A percentile compares a stretch with the other conserved stretches of the same genome.
These are phyloP conservation scores for Neurospora sp. DNA, from an alignment of 2,329 filamentous ascomycete genomes.

Conservation along the genomic window DNA sequence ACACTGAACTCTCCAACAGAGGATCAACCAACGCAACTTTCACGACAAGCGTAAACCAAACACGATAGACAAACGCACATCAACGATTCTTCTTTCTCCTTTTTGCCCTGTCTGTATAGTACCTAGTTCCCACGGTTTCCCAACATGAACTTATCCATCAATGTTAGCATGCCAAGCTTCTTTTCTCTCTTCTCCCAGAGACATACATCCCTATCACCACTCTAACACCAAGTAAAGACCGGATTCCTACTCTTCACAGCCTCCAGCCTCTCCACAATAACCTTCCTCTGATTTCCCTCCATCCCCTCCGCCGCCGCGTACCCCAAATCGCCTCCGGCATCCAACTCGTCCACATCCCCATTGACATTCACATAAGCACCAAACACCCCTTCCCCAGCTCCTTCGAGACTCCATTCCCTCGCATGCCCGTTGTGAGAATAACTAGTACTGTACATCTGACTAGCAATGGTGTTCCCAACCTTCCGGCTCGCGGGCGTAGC, in stretches of 20 bases:
- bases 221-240: conserved; percentile 92
- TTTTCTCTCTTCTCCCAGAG: not conserved
- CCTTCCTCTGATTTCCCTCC: conserved; percentile 83
- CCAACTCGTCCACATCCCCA: conserved; percentile 63
- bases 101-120: not conserved
- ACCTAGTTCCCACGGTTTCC: not conserved
- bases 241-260: conserved; percentile 92
- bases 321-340: conserved; percentile 67
- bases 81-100: not conserved
- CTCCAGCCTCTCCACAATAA: conserved; percentile 93
- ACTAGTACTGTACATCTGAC: conserved; percentile 35
- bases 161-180: not conserved
- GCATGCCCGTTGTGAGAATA: not conserved
- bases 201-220: not conserved
- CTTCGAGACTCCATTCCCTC: not conserved
- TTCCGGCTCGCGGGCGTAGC: conserved; percentile 37
- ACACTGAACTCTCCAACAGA: not conserved
- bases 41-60: not conserved
- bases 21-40: not conserved
- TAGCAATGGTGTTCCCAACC: conserved; percentile 40
- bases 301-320: conserved; percentile 91
- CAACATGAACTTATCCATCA: not conserved
- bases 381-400: not conserved
- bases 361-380: conserved; percentile 40
- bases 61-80: not conserved